These are phyloP conservation scores for Cercis canadensis DNA, from an alignment of 306 rosid genomes.

Conservation along the genomic window DNA sequence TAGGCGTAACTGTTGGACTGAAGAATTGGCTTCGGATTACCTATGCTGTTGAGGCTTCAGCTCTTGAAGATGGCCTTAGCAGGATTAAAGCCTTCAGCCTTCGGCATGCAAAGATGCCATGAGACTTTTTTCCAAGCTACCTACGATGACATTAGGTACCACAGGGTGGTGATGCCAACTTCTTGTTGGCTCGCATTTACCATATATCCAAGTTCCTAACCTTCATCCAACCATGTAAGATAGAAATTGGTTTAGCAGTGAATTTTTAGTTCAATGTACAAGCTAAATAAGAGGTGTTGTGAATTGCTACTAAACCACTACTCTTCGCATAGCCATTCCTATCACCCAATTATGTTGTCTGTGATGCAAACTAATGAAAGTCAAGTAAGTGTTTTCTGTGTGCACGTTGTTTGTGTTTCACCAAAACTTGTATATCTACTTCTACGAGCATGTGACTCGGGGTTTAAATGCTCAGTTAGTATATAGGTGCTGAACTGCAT, in stretches of 20 bases:
- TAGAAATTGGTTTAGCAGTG: neutral
- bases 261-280: neutral
- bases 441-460: no score
- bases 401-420: no score
- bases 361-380: no score
- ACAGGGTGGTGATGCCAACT: slow-evolving; percentile 2
- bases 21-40: slow-evolving; percentile 66
- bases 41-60: slow-evolving; percentile 46
- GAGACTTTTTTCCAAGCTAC: neutral
- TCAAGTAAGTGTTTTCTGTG: no score
- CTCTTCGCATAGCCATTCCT: neutral
- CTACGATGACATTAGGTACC: neutral
- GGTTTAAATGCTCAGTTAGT: no score
- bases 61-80: slow-evolving; percentile 55
- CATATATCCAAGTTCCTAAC: neutral
- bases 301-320: no score
- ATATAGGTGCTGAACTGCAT: no score
- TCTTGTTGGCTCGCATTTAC: neutral
- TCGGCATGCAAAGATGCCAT: slow-evolving; percentile 46
- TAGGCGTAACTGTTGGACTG: slow-evolving; percentile 66
- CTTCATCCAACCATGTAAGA: neutral
- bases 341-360: neutral
- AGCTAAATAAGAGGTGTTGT: neutral
- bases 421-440: no score
- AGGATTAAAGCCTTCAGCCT: slow-evolving; percentile 61